These are phyloP conservation scores for Trypanosoma brucei DNA, from an alignment of 208 protist genomes.

Conservation along the genomic window DNA sequence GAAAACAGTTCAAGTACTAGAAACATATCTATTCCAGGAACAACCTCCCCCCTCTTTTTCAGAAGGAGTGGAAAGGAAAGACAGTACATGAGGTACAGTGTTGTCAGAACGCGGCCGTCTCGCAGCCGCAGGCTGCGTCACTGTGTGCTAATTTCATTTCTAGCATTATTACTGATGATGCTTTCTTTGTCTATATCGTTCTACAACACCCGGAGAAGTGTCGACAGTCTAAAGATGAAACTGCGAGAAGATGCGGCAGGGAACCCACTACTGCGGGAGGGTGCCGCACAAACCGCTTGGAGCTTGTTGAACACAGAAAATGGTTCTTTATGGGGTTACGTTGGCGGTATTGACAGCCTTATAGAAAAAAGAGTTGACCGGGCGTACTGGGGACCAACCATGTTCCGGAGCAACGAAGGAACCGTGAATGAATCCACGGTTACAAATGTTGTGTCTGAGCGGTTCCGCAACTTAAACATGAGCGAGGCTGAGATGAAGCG, in stretches of 20 bases:
- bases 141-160: background rate
- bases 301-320: conserved; percentile 10
- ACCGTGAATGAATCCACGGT: conserved; percentile 16
- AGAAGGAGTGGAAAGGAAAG: too few species aligned
- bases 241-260: background rate
- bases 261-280: background rate
- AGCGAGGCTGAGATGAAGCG: conserved; percentile 2
- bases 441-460: conserved; percentile 8
- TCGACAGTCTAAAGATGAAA: background rate
- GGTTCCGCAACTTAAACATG: conserved; percentile 1
- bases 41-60: too few species aligned
- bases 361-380: conserved; percentile 7
- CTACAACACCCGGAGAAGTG: background rate
- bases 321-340: conserved; percentile 14
- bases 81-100: too few species aligned
- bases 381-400: conserved; percentile 18
- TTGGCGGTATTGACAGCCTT: conserved; percentile 20
- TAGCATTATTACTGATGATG: background rate
- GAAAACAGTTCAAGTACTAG: too few species aligned
- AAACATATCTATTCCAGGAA: too few species aligned
- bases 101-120: too few species aligned
- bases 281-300: background rate
- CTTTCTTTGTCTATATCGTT: background rate
- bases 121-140: background rate
- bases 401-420: conserved; percentile 12